Evolutionary conservation across 495 filamentous ascomycete genomes (phyloP), one percentile per base, ranked within the genome.

Genomic region (Opeltia flavorubescens): DNA sequence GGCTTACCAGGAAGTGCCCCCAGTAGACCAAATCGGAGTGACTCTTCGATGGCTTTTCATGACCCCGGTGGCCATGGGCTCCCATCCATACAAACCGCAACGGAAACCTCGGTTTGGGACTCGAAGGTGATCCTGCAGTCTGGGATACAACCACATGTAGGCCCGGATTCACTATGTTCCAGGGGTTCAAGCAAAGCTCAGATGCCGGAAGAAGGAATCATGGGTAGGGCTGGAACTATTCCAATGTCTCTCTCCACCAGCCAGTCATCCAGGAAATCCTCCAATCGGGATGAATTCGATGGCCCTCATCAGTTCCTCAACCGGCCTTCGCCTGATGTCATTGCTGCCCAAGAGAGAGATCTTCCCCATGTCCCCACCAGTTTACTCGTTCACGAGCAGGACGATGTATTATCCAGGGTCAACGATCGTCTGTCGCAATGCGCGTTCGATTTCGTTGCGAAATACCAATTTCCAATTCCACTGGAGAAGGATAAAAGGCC

Each of bases 201-300:
- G 4, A 21, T 13, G 38, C 3, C 21, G 6, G 47, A 49, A 5
- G 26, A 11, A 20, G 11, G 38, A 7, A 24, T 21, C 12, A 31
- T 26, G 23, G 20, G 38, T 20, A 38, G 47, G 39, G 30, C 47
- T 4, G 20, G 17, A 25, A 23, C 5, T 15, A 26, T 25, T n/a
- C 28, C 28, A 47, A 20, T n/a, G 33, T 26, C 36, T 4, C 18
- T 9, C 12, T 12, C 35, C 23, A 50, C 24, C 43, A 50, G 47
- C 42, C 70, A 78, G 50, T 68, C 80, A 25, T 80, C 83, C 62
- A 74, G 83, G 57, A 75, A 80, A 20, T 72, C 81, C 28, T 83
- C 81, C n/a, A 86, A 84, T 66, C 73, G 84, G 30, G 85, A 89
- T 71, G 86, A 89, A 60, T 93, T 89, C 63, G 85, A 88, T 66